A percentile compares a stretch with the other conserved stretches of the same genome.
These are phyloP conservation scores for Pythium pyrilobum DNA, from an alignment of 352 stramenopile species.

Conservation along the genomic window DNA sequence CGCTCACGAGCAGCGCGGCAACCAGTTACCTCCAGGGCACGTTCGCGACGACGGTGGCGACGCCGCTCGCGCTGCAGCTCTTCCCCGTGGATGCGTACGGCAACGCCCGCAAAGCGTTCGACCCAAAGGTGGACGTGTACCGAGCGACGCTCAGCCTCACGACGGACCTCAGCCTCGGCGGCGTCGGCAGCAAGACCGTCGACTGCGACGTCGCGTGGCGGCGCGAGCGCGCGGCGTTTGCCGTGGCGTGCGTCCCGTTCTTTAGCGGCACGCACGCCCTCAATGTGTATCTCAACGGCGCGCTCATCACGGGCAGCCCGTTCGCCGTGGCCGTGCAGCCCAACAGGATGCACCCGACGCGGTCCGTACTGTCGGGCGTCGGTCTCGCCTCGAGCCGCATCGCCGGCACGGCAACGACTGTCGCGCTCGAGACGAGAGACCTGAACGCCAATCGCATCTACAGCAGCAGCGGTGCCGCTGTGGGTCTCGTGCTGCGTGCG, in stretches of 20 bases:
- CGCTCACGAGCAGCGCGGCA: constrained; percentile 14
- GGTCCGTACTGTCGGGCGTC: constrained; percentile 38
- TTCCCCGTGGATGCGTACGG: constrained; percentile 41
- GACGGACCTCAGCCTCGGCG: constrained; percentile 44
- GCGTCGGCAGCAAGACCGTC: constrained; percentile 31
- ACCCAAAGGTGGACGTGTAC: constrained; percentile 26
- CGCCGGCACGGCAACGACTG: constrained; percentile 33
- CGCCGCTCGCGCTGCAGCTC: constrained; percentile 29
- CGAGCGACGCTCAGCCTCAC: constrained; percentile 29
- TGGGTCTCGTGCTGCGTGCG: constrained; percentile 32
- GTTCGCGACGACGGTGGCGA: constrained; percentile 26
- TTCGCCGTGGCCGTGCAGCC: constrained; percentile 41
- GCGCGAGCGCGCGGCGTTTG: neutral
- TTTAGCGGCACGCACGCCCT: constrained; percentile 55
- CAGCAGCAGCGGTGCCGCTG: constrained; percentile 11
- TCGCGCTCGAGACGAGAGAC: constrained; percentile 45
- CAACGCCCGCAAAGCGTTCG: constrained; percentile 26
- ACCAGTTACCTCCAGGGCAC: constrained; percentile 28
- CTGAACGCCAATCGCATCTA: constrained; percentile 57
- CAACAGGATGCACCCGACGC: constrained; percentile 29
- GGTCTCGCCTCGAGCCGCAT: constrained; percentile 41
- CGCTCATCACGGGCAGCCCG: constrained; percentile 30
- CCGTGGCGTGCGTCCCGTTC: constrained; percentile 24
- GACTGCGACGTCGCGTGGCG: constrained; percentile 9
- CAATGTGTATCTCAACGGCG: constrained; percentile 36